These are phyloP conservation scores for Nakazawaea populi DNA, from an alignment of 805 yeast genomes.

Conservation along the genomic window DNA sequence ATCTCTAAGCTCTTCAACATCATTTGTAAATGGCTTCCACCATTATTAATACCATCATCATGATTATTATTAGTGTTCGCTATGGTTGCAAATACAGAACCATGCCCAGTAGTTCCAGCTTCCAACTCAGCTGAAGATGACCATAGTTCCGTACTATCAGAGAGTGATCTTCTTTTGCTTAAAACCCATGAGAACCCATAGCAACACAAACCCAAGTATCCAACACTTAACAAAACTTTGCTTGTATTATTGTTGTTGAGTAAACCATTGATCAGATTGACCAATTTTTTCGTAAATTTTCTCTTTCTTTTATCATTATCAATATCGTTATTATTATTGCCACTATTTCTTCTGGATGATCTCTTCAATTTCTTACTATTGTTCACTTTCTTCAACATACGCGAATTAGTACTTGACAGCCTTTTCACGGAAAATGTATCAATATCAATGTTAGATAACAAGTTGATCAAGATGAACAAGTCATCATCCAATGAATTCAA, in stretches of 20 bases:
- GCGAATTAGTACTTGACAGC: neutral
- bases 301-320: neutral
- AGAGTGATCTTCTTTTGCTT: neutral
- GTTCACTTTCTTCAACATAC: too few species aligned
- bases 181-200: conserved; percentile 1
- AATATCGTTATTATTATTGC: neutral
- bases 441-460: conserved; percentile 20
- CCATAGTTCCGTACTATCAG: neutral
- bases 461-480: conserved; percentile 25
- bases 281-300: neutral
- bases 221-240: conserved; percentile 4
- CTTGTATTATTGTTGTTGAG: neutral
- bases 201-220: conserved; percentile 7
- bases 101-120: too few species aligned
- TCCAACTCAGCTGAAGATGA: neutral
- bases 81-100: too few species aligned
- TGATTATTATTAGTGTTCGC: too few species aligned
- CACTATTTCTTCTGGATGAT: neutral
- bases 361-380: neutral
- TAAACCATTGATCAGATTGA: neutral
- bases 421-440: neutral
- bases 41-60: neutral
- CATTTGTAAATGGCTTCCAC: neutral
- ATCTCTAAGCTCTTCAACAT: neutral
- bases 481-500: conserved; percentile 23